Evolutionary conservation across 2,329 filamentous ascomycete species (phyloP), one percentile per base, ranked within the genome.

Genomic region (Trichophyton equinum): DNA sequence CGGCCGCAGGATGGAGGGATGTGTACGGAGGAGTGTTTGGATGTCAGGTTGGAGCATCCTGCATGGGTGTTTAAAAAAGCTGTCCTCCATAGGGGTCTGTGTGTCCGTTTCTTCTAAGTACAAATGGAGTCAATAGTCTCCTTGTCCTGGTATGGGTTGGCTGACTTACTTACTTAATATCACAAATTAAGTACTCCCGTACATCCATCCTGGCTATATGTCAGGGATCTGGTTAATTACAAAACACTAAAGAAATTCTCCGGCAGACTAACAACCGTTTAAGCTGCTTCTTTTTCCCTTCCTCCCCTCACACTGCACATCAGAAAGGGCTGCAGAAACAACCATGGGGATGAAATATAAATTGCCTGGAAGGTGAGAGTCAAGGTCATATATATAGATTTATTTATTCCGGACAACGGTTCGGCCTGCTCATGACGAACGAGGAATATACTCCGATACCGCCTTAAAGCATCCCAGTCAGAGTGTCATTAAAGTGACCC

Each of bases 261-360:
- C 51, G 51, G 51, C 51, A 36, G 51, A 27, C 51, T 55, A 55
- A 55, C 51, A 55, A 30, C 51, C 51, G 51, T 55, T 55, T 53
- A 9, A 36, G 30, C 51, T 38, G 51, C 51, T 33, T 55, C n/a
- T 55, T 55, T 7, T 30, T 38, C 22, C 20, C 46, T 51, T 51
- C 30, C 51, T 55, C 22, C 20, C 46, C 20, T 51, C 30, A n/a
- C 13, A 18, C 30, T 20, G 25, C 2, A 15, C 51, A 55, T 51
- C 22, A 30, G 18, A 51, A 25, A 51, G 46, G 46, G 46, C 51
- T 55, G 51, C 51, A 36, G 51, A 55, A 55, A 33, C 20, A 22
- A 47, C 18, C 20, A 25, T 27, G 46, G 13, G 22, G 18, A 47
- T 9, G 25, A 22, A 27, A 13, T 44, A 44, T 44, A 18, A 5